Conservation (phyloP, 441 rosid species). For the Pelargonium myrrhifolium region DNA sequence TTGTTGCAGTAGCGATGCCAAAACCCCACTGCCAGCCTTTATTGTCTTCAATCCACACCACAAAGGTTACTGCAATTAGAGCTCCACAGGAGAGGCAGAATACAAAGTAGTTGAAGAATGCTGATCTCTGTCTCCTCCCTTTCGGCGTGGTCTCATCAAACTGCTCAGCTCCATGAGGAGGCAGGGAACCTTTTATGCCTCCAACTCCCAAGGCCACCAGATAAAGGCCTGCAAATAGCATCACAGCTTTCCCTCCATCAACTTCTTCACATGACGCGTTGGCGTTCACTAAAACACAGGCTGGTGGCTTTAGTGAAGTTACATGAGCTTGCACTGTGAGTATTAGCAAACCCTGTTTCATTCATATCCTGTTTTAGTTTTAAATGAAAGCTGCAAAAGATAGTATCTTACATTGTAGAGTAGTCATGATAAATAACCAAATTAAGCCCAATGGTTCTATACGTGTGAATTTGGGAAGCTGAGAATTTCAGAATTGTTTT, state of each 20-base stretch:
- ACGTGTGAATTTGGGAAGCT: background rate
- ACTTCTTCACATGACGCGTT: constrained; percentile 29
- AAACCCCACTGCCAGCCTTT: constrained; percentile 90
- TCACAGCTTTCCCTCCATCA: constrained; percentile 27
- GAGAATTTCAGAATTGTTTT: background rate
- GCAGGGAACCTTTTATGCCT: constrained; percentile 87
- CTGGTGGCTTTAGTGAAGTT: constrained; percentile 42
- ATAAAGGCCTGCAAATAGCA: constrained; percentile 68
- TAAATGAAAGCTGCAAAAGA: no score
- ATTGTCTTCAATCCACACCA: constrained; percentile 91
- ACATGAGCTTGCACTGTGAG: constrained; percentile 58
- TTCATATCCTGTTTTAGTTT: constrained; percentile 15
- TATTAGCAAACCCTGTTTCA: constrained; percentile 54
- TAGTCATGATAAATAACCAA: background rate
- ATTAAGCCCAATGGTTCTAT: background rate
- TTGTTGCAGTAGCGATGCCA: constrained; percentile 59
- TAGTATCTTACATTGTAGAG: no score
- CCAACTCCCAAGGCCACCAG: constrained; percentile 86
- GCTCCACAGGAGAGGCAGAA: constrained; percentile 81
- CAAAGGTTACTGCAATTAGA: constrained; percentile 72
- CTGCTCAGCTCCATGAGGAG: constrained; percentile 86
- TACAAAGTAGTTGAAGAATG: constrained; percentile 74
- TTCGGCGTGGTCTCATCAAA: constrained; percentile 55
- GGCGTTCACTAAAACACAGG: constrained; percentile 21
- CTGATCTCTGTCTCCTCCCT: constrained; percentile 74